Conservation (phyloP, 2,329 filamentous ascomycete genomes). For the Trichophaea hybrida region DNA sequence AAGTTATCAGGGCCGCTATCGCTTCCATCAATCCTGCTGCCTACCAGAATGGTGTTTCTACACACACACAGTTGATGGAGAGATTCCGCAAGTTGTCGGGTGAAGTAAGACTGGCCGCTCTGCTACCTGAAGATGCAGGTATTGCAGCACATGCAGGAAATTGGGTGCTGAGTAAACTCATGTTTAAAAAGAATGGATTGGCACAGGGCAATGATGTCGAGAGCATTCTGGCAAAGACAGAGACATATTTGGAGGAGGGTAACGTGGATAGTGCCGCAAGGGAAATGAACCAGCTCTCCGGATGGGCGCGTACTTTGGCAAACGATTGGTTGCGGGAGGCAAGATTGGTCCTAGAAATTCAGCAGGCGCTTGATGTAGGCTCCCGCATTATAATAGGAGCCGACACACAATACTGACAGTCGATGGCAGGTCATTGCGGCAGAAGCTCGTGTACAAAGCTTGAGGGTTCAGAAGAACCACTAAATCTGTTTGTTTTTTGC, state of each 20-base stretch:
- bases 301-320: conserved; percentile 91
- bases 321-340: conserved; percentile 88
- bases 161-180: conserved; percentile 75
- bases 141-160: conserved; percentile 88
- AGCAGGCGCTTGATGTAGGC: conserved; percentile 86
- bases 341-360: conserved; percentile 81
- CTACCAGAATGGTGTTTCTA: conserved; percentile 83
- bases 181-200: conserved; percentile 87
- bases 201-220: conserved; percentile 81
- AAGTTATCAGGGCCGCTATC: conserved; percentile 83
- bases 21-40: conserved; percentile 88
- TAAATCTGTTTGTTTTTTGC: background rate
- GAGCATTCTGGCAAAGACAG: conserved; percentile 77
- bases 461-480: conserved; percentile 11
- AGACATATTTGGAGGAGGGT: conserved; percentile 82
- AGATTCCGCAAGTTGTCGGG: conserved; percentile 83
- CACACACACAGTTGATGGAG: conserved; percentile 74
- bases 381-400: background rate
- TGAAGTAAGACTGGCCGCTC: conserved; percentile 86
- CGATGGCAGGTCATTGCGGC: conserved; percentile 61
- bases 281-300: conserved; percentile 84
- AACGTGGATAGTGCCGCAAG: conserved; percentile 79
- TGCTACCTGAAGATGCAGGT: conserved; percentile 85
- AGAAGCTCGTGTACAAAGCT: conserved; percentile 54
- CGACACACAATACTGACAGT: conserved; percentile 11